phyloP scores from a whole-genome alignment of 768 basidiomycete species.

The Sistotremastrum niveocremeum region DNA sequence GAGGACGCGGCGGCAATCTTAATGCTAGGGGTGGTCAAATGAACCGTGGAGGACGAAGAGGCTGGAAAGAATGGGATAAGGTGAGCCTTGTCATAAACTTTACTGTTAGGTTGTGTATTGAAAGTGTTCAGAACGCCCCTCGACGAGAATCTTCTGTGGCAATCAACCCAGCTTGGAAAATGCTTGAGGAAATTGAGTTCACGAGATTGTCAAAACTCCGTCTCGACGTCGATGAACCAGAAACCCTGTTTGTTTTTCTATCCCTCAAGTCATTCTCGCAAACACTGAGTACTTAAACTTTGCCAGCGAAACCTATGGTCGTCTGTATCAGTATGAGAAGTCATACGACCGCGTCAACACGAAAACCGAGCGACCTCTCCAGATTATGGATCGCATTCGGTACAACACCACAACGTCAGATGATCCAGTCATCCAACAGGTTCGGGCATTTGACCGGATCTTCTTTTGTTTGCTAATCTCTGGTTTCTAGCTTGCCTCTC shows the following conservation, averaged over 20 bases:
- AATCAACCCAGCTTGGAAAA: slow-evolving; percentile 84
- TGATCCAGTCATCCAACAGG: slow-evolving; percentile 92
- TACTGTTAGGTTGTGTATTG: slow-evolving; percentile 4
- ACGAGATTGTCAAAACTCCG: slow-evolving; percentile 80
- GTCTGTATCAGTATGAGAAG: slow-evolving; percentile 87
- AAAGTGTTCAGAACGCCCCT: slow-evolving; percentile 47
- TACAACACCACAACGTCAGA: slow-evolving; percentile 98
- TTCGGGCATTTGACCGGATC: too few species aligned
- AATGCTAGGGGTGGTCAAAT: slow-evolving; percentile 23
- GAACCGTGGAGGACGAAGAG: slow-evolving; percentile 50
- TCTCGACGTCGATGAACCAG: slow-evolving; percentile 87
- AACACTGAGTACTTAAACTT: slow-evolving; percentile 5
- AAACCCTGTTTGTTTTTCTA: slow-evolving; percentile 56
- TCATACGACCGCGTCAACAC: slow-evolving; percentile 91
- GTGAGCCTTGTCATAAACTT: slow-evolving; percentile 24
- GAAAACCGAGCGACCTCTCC: slow-evolving; percentile 80
- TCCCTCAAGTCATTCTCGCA: neutral
- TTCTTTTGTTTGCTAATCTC: too few species aligned
- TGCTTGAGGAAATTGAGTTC: slow-evolving; percentile 97
- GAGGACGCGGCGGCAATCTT: slow-evolving; percentile 12
- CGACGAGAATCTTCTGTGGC: slow-evolving; percentile 87
- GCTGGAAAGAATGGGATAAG: slow-evolving; percentile 94
- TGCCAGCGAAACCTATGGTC: slow-evolving; percentile 71
- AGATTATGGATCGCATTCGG: slow-evolving; percentile 86
- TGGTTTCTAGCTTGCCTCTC: slow-evolving; percentile 50